Evolutionary conservation across 2,329 filamentous ascomycete species (phyloP), one percentile per base, ranked within the genome.

Genomic region (Diplodia seriata): DNA sequence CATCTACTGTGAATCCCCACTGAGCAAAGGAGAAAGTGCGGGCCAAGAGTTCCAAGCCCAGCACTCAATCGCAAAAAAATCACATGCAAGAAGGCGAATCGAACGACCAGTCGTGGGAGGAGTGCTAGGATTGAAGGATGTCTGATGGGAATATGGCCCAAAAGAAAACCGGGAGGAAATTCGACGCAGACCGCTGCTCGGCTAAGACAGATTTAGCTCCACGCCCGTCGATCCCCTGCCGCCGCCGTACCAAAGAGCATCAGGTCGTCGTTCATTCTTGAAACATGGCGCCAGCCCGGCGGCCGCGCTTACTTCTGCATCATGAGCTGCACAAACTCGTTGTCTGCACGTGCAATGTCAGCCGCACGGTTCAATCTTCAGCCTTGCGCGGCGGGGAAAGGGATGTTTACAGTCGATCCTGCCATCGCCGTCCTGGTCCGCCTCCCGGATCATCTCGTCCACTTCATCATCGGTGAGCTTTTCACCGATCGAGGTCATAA

Each of bases 401-500:
- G 18, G 29, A 14, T 49, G 2, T 83, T 76, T 76, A 88, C 87
- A 90, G 77, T 89, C 87, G 76, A 90, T 89, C 70, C 83, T 82
- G 68, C 87, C 87, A 74, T 89, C 86, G 50, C 86, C 86, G 75
- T 90, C 85, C 81, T 87, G 85, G 74, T 90, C 87, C 71, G 87
- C 87, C 80, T 89, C 85, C 74, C 85, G 79, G 75, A 90, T 86
- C 87, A 89, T 89, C 80, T 88, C 86, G 70, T 89, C 86, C 69
- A 89, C 85, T 80, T 90, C 86, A 53, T 85, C 85, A 72, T 81
- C 86, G 61, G 86, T 87, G 76, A 89, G 78, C 76, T 87, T 86
- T 82, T 90, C 87, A 71, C 87, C 87, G 67, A 89, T 86, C 29
- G 84, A 86, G 71, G 85, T 87, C 85, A 90, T 88, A 77, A 89